phyloP scores from a whole-genome alignment of 2,329 filamentous ascomycete genomes.

The Botrytis porri region DNA sequence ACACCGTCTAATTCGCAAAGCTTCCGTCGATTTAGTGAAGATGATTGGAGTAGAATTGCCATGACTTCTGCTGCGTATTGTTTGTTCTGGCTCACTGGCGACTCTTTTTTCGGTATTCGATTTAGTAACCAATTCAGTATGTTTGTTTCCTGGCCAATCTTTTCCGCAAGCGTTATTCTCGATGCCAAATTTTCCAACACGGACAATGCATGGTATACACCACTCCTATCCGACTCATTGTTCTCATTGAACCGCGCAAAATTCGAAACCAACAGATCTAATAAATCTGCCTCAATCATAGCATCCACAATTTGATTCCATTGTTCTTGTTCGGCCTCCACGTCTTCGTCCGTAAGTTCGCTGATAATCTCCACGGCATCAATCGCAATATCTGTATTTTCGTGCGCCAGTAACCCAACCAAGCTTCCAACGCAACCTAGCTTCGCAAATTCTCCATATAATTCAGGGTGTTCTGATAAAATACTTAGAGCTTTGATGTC shows the following conservation, averaged over 20 bases:
- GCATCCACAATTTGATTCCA: conserved; percentile 75
- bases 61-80: conserved; percentile 92
- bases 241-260: conserved; percentile 76
- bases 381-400: conserved; percentile 96
- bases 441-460: conserved; percentile 77
- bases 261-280: conserved; percentile 73
- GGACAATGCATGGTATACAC: conserved; percentile 80
- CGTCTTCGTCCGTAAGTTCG: conserved; percentile 92
- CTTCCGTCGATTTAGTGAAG: conserved; percentile 59
- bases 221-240: conserved; percentile 71
- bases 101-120: conserved; percentile 68
- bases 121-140: conserved; percentile 75
- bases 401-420: conserved; percentile 81
- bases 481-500: conserved; percentile 86
- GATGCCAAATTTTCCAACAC: conserved; percentile 86
- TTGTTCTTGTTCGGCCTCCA: conserved; percentile 73
- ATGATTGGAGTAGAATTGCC: conserved; percentile 81
- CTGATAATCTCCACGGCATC: conserved; percentile 83
- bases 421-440: conserved; percentile 71
- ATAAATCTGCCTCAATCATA: conserved; percentile 64
- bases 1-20: conserved; percentile 68
- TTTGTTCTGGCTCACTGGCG: conserved; percentile 78
- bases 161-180: conserved; percentile 63
- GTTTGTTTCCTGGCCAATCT: conserved; percentile 64
- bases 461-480: conserved; percentile 77